Percentiles rank a stretch among this genome's conserved stretches.
Conservation (phyloP, 257 asterid genomes). For the Orobanche coerulescens region DNA sequence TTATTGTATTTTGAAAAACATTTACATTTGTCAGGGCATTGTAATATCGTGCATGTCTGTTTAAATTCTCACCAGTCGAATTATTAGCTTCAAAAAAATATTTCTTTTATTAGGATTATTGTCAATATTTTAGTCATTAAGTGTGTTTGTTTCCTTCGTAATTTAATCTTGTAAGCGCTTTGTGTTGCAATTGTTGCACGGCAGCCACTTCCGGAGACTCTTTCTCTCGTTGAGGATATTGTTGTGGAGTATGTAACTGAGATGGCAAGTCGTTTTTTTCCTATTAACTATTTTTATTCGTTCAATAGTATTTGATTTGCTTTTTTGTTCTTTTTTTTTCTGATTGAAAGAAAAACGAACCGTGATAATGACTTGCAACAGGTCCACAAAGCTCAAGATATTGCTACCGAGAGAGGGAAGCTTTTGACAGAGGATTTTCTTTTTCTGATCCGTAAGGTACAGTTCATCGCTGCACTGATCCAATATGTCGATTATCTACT, state of each 20-base stretch:
- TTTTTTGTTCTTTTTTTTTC: background rate
- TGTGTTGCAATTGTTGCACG: conserved; percentile 16
- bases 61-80: background rate
- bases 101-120: background rate
- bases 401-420: conserved; percentile 76
- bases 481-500: background rate
- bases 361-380: conserved; percentile 18
- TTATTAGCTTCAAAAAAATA: background rate
- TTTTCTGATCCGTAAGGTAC: conserved; percentile 73
- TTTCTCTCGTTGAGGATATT: conserved; percentile 79
- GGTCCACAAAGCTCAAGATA: conserved; percentile 90
- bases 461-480: background rate
- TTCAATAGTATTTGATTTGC: background rate
- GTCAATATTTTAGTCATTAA: background rate
- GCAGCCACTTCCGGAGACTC: conserved; percentile 95
- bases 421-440: conserved; percentile 85
- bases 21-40: background rate
- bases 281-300: background rate
- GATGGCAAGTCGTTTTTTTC: conserved; percentile 41
- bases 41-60: background rate
- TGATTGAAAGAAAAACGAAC: background rate
- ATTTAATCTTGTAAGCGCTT: conserved; percentile 1
- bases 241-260: conserved; percentile 93
- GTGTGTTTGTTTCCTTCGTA: background rate
- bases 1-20: background rate